Conservation (phyloP, 2,329 filamentous ascomycete genomes). For the Alternaria gansuensis region DNA sequence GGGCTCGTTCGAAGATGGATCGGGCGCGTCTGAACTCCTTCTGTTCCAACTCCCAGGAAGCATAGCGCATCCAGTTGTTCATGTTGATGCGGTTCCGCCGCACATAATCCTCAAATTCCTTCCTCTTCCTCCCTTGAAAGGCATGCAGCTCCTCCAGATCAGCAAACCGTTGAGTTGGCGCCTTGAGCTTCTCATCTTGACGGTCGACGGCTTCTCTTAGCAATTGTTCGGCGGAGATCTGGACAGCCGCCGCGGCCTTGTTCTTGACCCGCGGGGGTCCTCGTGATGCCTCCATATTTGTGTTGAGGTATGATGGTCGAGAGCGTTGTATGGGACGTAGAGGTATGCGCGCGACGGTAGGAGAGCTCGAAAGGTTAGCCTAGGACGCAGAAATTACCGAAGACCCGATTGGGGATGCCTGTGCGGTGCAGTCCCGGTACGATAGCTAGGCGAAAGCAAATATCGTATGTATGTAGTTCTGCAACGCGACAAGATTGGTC, state of each 20-base stretch:
- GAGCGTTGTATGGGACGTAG: not conserved
- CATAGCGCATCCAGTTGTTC: slow-evolving; percentile 99
- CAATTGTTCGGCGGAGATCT: slow-evolving; percentile 97
- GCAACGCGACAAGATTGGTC: slow-evolving; percentile 7
- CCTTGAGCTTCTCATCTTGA: slow-evolving; percentile 86
- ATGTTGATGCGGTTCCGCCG: slow-evolving; percentile 93
- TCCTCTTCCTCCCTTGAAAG: slow-evolving; percentile 93
- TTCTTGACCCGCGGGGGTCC: slow-evolving; percentile 98
- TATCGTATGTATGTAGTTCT: not conserved
- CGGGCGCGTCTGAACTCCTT: slow-evolving; percentile 94
- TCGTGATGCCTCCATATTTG: slow-evolving; percentile 81
- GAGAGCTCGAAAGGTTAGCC: slow-evolving; percentile 18
- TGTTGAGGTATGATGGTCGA: not conserved
- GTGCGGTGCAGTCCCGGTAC: not conserved
- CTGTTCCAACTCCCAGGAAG: slow-evolving; percentile 96
- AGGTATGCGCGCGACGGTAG: slow-evolving; percentile 4
- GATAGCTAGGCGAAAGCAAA: slow-evolving; percentile 5
- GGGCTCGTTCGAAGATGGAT: slow-evolving; percentile 91
- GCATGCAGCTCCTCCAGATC: slow-evolving; percentile 98
- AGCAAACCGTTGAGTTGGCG: slow-evolving; percentile 92
- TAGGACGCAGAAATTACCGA: slow-evolving; percentile 12
- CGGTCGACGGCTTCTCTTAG: slow-evolving; percentile 96
- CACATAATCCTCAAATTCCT: slow-evolving; percentile 98
- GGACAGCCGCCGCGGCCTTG: slow-evolving; percentile 83
- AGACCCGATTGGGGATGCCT: slow-evolving; percentile 2